Base-by-base conservation (phyloP, 2,329 filamentous ascomycete genomes). In the Cladosporium sphaerospermum region DNA sequence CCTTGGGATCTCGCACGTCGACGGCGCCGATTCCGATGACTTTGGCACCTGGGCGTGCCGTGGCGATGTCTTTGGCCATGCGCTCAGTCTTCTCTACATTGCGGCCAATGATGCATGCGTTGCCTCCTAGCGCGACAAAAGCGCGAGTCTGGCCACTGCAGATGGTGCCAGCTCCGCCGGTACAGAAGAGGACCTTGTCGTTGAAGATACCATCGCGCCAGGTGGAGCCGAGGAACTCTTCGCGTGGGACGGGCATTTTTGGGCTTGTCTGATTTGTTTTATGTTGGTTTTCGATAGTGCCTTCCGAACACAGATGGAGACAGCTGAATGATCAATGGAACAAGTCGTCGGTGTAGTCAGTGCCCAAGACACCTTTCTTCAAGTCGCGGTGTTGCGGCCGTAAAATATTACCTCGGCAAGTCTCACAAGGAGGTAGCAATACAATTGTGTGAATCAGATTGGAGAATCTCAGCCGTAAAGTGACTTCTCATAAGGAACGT, bases 141-240 rank as follows among this genome's bases (percentile, higher is more conserved):
- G 93, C 93, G 59, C 90, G 82, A 32, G 95, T 93, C 75, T 97
- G 93, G 52, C 88, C 90, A 63, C 87, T 93, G 75, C 93, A 96
- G 66, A 99, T 97, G 23, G 87, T 86, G 52, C 93, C 92, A 4
- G 90, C 90, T 49, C 93, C 93, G 54, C 93, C 93, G 3, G 93
- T 99, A 65, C 95, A 95, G 72, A 97, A 96, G 61, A 92, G 82
- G 42, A 97, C 91, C 65, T 93, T 92, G 67, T 85, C 84, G 58
- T 85, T 81, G 68, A 96, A 96, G 58, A 96, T 85, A 59, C 85
- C 88, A 71, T 95, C 86, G 62, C 79, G 84, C 90, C 91, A 96
- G 62, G 90, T 82, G 55, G 83, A 78, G 70, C 88, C 95, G 60
- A 96, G 69, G 65, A 90, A 95, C 56, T 88, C 78, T 49, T 83